Evolutionary conservation across 345 rosid species (phyloP).

Genomic region (Camelina neglecta): DNA sequence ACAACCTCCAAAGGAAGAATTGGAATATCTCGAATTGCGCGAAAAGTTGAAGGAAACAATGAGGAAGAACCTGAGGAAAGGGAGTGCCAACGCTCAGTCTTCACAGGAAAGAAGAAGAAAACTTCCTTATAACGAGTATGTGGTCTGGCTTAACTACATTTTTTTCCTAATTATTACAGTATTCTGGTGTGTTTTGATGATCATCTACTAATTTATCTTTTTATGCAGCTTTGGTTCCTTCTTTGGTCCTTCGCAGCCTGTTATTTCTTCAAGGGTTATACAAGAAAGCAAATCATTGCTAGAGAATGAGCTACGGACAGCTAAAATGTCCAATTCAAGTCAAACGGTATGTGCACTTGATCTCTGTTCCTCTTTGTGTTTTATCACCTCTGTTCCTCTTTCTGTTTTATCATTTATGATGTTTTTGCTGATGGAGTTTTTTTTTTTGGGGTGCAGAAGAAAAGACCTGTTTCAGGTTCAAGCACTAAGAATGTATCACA

Average conservation of each 20-base stretch:
- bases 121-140: constrained; percentile 69
- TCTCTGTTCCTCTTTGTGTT: constrained; percentile 1
- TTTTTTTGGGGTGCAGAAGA: constrained; percentile 53
- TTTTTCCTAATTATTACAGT: background rate
- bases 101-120: constrained; percentile 51
- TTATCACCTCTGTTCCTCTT: background rate
- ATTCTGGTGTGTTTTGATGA: constrained; percentile 16
- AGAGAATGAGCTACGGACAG: constrained; percentile 66
- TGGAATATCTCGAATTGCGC: constrained; percentile 70
- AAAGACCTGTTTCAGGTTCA: constrained; percentile 50
- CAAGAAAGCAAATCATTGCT: constrained; percentile 93
- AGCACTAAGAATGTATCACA: constrained; percentile 50
- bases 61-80: constrained; percentile 59
- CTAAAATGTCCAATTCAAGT: constrained; percentile 44
- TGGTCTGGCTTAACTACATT: background rate
- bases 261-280: constrained; percentile 88
- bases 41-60: constrained; percentile 65
- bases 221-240: constrained; percentile 83
- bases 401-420: background rate
- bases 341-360: constrained; percentile 50
- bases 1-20: constrained; percentile 40
- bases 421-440: constrained; percentile 12
- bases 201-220: background rate
- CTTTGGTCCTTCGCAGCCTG: constrained; percentile 93
- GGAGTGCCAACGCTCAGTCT: constrained; percentile 45